Evolutionary conservation across 306 rosid genomes (phyloP), one percentile per base, ranked within the genome.

Genomic region (Vigna reflexopilosa): DNA sequence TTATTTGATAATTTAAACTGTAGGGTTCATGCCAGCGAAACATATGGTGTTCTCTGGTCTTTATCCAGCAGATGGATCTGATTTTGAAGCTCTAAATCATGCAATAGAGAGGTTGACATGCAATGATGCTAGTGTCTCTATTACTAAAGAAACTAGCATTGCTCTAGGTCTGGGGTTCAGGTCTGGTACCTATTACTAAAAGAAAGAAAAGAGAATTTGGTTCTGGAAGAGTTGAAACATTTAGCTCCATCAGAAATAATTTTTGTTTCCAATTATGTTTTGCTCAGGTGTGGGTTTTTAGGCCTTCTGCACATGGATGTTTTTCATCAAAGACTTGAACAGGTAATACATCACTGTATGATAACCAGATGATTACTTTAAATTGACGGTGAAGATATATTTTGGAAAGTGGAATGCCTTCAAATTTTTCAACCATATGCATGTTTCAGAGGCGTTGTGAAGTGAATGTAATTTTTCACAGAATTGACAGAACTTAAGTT

Each of bases 251-350:
- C 72, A 55, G 83, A 45, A 70, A 72, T 70, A 69, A 49, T 10
- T 32, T 30, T 50, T 78, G 13, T 77, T 81, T 75, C 61, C 59
- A 40, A 63, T 22, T 52, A 61, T 77, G 73, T 72, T 73, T 30
- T 24, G 67, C 65, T 68, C 90, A 94, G 98, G 89, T 92, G 98
- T 82, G 98, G 98, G 42, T 94, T 92, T 84, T 73, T 94, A 77
- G 98, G 98, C 64, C 90, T 94, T 84, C 95, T 94, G 55, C 97
- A 94, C 88, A 92, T 94, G 98, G 98, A 94, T 86, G 97, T 94
- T 82, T 94, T 92, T 83, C 97, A 90, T 82, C 98, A 92, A 85
- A 81, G 98, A 77, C 98, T 94, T 63, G 97, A 92, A 81, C 97
- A 94, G 98, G 98, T 94, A 80, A 79, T 12, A 45, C 61, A 24